phyloP scores from a whole-genome alignment of 176 grass and related monocot genomes.

The Musa acuminata region DNA sequence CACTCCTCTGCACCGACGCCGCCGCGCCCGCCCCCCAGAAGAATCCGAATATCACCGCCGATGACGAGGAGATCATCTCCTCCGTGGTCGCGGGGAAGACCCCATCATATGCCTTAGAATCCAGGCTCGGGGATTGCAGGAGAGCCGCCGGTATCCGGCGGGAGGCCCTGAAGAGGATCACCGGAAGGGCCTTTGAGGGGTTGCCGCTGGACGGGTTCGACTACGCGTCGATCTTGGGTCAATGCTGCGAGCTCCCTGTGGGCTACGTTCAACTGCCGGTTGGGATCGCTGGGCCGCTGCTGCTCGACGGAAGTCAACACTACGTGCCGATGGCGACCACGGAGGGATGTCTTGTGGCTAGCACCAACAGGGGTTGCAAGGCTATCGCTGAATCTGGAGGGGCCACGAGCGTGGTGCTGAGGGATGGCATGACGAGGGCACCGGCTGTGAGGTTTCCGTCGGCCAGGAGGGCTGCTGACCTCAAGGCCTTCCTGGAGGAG shows the following conservation, averaged over 20 bases:
- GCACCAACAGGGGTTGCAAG: conserved; percentile 94
- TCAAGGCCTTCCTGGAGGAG: conserved; percentile 79
- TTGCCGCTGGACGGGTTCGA: conserved; percentile 84
- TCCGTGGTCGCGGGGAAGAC: conserved; percentile 59
- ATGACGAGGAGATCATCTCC: conserved; percentile 69
- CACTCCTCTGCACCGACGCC: conserved; percentile 36
- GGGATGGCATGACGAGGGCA: conserved; percentile 70
- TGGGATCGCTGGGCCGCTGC: conserved; percentile 61
- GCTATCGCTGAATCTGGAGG: conserved; percentile 74
- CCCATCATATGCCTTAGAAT: conserved; percentile 72
- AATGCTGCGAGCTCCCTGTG: conserved; percentile 81
- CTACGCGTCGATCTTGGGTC: conserved; percentile 65
- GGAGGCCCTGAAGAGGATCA: conserved; percentile 50
- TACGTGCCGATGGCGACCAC: conserved; percentile 96
- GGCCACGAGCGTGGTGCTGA: conserved; percentile 64
- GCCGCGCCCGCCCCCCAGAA: conserved; percentile 19
- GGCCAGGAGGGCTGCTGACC: conserved; percentile 49
- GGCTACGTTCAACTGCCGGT: conserved; percentile 90
- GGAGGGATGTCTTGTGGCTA: conserved; percentile 88
- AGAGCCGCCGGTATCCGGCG: conserved; percentile 68
- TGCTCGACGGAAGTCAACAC: conserved; percentile 63
- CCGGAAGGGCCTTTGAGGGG: conserved; percentile 49
- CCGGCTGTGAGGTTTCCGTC: conserved; percentile 54
- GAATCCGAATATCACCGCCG: conserved; percentile 39
- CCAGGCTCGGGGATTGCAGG: conserved; percentile 65